phyloP scores from a whole-genome alignment of 495 filamentous ascomycete genomes.

The Chaetomium tenue region DNA sequence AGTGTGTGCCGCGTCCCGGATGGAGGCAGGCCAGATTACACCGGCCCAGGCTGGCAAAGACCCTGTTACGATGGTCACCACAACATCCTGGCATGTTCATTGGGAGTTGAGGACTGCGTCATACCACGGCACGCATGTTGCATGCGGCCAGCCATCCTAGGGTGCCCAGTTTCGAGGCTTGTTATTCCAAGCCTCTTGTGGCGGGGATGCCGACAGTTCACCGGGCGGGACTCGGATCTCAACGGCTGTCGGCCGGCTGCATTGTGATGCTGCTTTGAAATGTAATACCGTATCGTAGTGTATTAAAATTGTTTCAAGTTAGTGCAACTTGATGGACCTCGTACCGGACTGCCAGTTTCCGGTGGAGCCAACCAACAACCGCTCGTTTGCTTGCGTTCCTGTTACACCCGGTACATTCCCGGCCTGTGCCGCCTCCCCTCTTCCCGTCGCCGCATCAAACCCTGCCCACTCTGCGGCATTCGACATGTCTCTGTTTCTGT shows the following conservation, averaged over 20 bases:
- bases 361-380: no score
- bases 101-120: conserved; percentile 8
- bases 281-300: no score
- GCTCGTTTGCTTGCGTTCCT: no score
- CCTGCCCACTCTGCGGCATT: no score
- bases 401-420: no score
- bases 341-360: no score
- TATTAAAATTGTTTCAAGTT: no score
- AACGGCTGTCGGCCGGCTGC: background rate
- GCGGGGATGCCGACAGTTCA: background rate
- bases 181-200: conserved; percentile 10
- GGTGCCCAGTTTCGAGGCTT: conserved; percentile 4
- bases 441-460: no score
- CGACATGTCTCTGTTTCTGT: no score
- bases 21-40: background rate
- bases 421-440: no score
- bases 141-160: background rate
- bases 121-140: conserved; percentile 4
- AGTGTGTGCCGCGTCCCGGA: background rate
- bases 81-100: background rate
- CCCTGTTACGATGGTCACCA: background rate
- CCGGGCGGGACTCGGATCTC: background rate
- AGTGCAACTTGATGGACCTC: no score
- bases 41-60: background rate
- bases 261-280: background rate